A percentile compares a stretch with the other conserved stretches of the same genome.
phyloP scores from a whole-genome alignment of 345 rosid species.

The Sisymbrium altissimum region DNA sequence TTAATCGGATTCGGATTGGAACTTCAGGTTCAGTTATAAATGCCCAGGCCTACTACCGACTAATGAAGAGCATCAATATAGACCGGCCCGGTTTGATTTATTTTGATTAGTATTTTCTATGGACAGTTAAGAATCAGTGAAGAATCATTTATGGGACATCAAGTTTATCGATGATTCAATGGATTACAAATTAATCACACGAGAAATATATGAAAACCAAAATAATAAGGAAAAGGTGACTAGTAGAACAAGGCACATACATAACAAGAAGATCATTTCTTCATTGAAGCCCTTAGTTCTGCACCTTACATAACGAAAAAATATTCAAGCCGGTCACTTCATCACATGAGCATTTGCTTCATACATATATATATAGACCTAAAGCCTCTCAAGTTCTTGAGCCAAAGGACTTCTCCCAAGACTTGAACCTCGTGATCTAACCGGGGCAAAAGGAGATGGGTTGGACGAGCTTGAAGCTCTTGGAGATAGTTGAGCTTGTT shows the following conservation, averaged over 20 bases:
- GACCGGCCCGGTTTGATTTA: neutral
- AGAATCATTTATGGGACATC: neutral
- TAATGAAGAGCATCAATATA: too few species aligned
- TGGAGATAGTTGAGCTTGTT: constrained; percentile 74
- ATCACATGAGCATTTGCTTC: constrained; percentile 2
- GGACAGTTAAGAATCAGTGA: neutral
- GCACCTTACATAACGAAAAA: constrained; percentile 1
- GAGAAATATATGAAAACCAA: neutral
- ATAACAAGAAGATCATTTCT: neutral
- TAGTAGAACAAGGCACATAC: constrained; percentile 5
- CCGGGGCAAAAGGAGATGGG: constrained; percentile 31
- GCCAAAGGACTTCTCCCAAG: constrained; percentile 36
- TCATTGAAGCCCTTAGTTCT: neutral
- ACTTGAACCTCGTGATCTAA: constrained; percentile 30
- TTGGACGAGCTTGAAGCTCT: constrained; percentile 32
- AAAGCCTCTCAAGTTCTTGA: constrained; percentile 29
- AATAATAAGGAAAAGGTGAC: neutral
- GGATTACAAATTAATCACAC: neutral
- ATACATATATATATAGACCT: neutral
- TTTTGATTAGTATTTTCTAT: neutral
- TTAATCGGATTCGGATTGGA: too few species aligned
- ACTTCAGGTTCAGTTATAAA: too few species aligned
- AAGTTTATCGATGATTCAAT: neutral
- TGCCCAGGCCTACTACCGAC: too few species aligned
- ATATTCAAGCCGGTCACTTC: constrained; percentile 9